Base-by-base conservation (phyloP, 202 grass and related monocot species). In the Zoysia matrella region DNA sequence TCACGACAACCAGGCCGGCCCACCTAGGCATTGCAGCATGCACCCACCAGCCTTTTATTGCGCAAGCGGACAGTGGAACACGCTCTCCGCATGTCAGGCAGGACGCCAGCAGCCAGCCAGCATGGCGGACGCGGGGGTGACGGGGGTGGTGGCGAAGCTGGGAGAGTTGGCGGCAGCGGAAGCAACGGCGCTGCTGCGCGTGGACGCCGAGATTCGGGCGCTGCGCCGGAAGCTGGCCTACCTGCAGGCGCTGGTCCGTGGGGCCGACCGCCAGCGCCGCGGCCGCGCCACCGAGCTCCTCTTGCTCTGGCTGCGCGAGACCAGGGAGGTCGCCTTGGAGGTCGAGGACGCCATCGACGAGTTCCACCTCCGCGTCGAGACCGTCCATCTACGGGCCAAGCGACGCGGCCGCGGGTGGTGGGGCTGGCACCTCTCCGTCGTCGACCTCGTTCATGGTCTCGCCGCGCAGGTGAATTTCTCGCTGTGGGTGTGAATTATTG, bases 331-430 rank as follows among this genome's bases (percentile, higher is more conserved):
- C 0, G 86, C 90, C 6, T 92, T 83, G 51, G 65, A 92, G 72
- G 80, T 86, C 52, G 87, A 89, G 86, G 86, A 92, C 77, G 83
- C 84, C 45, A 78, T 92, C 70, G 86, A 89, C n/a, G 90, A 89
- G 65, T 87, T 82, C 73, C 85, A 87, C 57, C 85, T 87, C 57
- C 78, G 73, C 79, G 72, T 87, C 22, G 79, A 87, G 85, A 2
- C 48, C 49, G 64, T 45, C 72, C 71, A 76, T 13, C 41, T 82
- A 65, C 11, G 67, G 40, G 72, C 58, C 79, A 65, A 78, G 18
- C 61, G 72, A 13, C 79, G 85, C 57, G 65, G 73, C 48, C 65
- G 66, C 2, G 47, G 85, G 78, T 76, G 72, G 78, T 65, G 47
- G 61, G 48, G 85, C 3, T 87, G 78, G 85, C 72, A 71, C 72